These are phyloP conservation scores for Diatrype stigma DNA, from an alignment of 2,329 filamentous ascomycete genomes.

Conservation along the genomic window DNA sequence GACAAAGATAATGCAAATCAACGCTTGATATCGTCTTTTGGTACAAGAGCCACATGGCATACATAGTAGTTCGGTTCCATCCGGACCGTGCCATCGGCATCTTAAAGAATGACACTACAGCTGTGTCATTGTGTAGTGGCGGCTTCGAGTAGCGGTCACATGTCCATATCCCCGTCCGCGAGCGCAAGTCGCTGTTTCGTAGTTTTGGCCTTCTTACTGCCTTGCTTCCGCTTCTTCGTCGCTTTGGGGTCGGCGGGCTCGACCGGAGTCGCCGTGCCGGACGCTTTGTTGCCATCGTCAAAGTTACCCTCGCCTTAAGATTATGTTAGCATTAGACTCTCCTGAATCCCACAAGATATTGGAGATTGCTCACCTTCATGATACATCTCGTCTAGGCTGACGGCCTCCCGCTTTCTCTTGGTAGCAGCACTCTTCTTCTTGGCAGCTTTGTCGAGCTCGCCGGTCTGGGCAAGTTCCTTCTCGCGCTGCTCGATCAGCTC, in stretches of 20 bases:
- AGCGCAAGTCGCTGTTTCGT: constrained; percentile 65
- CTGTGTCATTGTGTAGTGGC: no score
- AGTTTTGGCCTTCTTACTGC: constrained; percentile 64
- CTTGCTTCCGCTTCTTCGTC: constrained; percentile 53
- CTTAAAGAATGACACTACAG: no score
- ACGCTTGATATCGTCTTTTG: no score
- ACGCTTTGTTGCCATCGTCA: constrained; percentile 80
- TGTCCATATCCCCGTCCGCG: constrained; percentile 55
- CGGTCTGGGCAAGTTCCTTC: constrained; percentile 75
- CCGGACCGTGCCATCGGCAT: no score
- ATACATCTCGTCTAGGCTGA: constrained; percentile 94
- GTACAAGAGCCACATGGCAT: no score
- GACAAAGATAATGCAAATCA: no score
- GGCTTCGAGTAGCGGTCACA: no score
- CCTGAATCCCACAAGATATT: not conserved
- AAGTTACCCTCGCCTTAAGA: constrained; percentile 87
- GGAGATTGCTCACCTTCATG: constrained; percentile 78
- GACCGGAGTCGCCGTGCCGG: constrained; percentile 79
- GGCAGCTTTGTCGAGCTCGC: constrained; percentile 57
- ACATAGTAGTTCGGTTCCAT: no score
- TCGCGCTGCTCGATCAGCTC: constrained; percentile 91
- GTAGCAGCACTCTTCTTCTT: constrained; percentile 61
- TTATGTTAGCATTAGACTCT: constrained; percentile 26
- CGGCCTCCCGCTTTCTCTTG: constrained; percentile 53
- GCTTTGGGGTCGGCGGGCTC: constrained; percentile 43